Percentiles rank a stretch among this genome's conserved stretches.
Conservation (phyloP, 2,329 filamentous ascomycete species). For the Colletotrichum brevisporum region DNA sequence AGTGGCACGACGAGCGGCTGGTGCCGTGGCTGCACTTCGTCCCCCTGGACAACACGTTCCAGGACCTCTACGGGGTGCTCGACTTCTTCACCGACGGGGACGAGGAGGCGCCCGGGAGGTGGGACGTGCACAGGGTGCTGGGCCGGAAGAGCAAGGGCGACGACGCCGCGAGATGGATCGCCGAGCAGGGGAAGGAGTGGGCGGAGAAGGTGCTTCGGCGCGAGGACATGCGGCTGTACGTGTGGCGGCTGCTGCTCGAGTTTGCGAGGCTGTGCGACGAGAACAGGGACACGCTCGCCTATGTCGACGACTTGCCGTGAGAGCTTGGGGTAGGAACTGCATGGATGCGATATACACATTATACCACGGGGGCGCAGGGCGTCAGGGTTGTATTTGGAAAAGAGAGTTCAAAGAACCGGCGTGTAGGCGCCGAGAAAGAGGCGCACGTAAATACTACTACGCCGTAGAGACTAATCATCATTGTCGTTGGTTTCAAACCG, state of each 20-base stretch:
- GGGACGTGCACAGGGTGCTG: slow-evolving; percentile 32
- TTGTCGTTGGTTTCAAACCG: neutral
- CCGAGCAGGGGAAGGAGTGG: slow-evolving; percentile 72
- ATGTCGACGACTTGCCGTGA: slow-evolving; percentile 57
- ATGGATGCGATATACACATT: slow-evolving; percentile 8
- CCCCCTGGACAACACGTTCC: slow-evolving; percentile 77
- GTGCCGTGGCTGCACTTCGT: slow-evolving; percentile 81
- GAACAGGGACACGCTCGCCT: slow-evolving; percentile 59
- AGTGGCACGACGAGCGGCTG: slow-evolving; percentile 82
- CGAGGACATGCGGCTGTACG: slow-evolving; percentile 78
- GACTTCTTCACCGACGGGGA: slow-evolving; percentile 74
- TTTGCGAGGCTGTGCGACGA: slow-evolving; percentile 67
- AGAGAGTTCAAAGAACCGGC: slow-evolving; percentile 1
- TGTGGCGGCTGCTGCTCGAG: slow-evolving; percentile 72
- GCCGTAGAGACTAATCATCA: neutral
- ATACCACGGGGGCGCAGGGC: slow-evolving; percentile 9
- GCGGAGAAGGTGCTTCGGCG: slow-evolving; percentile 71
- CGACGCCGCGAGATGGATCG: slow-evolving; percentile 71
- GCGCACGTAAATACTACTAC: neutral
- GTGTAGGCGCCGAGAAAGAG: neutral
- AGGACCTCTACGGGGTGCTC: slow-evolving; percentile 75
- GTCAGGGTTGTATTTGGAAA: neutral
- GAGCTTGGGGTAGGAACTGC: neutral
- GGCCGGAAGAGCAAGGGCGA: slow-evolving; percentile 57
- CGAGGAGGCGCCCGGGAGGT: slow-evolving; percentile 30